Evolutionary conservation across 129 eudicot species (phyloP).

Genomic region (Chrysanthemum makinoi): DNA sequence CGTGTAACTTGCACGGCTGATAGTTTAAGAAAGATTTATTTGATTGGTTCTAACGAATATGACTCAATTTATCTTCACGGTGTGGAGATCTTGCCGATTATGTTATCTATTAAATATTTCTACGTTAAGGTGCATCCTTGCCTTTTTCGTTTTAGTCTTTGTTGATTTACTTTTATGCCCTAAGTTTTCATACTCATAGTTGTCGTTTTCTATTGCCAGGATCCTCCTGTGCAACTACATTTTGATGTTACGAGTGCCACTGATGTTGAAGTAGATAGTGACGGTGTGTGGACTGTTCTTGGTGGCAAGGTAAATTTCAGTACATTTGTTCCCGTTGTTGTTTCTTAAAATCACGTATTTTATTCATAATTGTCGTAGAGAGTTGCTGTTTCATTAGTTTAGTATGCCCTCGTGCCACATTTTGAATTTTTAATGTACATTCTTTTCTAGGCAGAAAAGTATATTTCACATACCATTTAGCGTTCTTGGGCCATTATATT

Average conservation of each 20-base stretch:
- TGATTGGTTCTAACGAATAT: constrained; percentile 45
- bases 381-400: constrained; percentile 11
- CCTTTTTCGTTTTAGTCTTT: background rate
- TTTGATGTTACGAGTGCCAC: constrained; percentile 59
- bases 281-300: constrained; percentile 82
- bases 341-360: constrained; percentile 1
- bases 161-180: background rate
- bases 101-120: constrained; percentile 43
- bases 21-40: constrained; percentile 34
- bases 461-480: background rate
- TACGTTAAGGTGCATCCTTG: constrained; percentile 49
- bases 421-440: background rate
- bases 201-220: constrained; percentile 35
- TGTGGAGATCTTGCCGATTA: constrained; percentile 43
- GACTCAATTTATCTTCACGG: constrained; percentile 44
- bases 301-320: constrained; percentile 75
- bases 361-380: background rate
- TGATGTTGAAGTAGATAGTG: constrained; percentile 71
- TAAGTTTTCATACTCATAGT: constrained; percentile 14
- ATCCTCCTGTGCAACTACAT: constrained; percentile 65
- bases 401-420: constrained; percentile 4
- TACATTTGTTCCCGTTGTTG: background rate
- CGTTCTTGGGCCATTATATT: constrained; percentile 1
- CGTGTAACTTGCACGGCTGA: constrained; percentile 34
- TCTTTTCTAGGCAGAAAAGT: background rate